Conservation (phyloP, 495 filamentous ascomycete genomes). For the Hypoxylon perforatum region DNA sequence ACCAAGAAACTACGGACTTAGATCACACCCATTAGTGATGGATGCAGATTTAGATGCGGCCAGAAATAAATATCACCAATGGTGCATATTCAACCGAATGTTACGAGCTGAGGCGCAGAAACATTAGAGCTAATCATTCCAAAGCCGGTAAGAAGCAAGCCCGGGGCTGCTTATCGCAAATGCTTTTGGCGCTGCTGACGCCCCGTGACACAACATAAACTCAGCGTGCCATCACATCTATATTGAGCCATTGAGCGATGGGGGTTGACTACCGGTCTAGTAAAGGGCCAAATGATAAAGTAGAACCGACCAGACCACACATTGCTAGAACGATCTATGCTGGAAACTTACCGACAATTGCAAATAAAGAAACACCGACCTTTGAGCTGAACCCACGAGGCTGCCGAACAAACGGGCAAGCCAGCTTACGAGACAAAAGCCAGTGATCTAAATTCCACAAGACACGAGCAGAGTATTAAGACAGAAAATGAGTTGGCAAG, state of each 20-base stretch:
- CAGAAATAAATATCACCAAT: background rate
- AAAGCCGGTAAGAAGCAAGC: too few relatives aligned
- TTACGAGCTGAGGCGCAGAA: too few relatives aligned
- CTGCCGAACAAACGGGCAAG: too few relatives aligned
- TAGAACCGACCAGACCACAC: too few relatives aligned
- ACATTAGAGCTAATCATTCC: too few relatives aligned
- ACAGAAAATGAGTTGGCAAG: constrained; percentile 41
- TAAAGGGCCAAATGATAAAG: constrained; percentile 3
- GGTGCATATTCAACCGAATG: too few relatives aligned
- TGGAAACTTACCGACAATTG: too few relatives aligned
- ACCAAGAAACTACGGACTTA: background rate
- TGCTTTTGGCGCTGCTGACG: background rate
- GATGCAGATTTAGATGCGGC: background rate
- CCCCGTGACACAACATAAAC: constrained; percentile 2
- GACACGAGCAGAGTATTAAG: constrained; percentile 2
- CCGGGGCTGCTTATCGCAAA: too few relatives aligned
- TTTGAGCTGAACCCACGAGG: too few relatives aligned
- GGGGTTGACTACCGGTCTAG: constrained; percentile 15
- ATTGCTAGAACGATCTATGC: too few relatives aligned
- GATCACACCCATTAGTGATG: background rate
- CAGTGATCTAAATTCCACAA: background rate
- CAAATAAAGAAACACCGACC: too few relatives aligned
- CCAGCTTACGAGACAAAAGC: too few relatives aligned
- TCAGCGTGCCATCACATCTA: constrained; percentile 5
- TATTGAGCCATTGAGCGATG: background rate